Percentiles rank a stretch among this genome's conserved stretches.
Conservation (phyloP, 2,329 filamentous ascomycete genomes). For the Alternaria ventricosa region DNA sequence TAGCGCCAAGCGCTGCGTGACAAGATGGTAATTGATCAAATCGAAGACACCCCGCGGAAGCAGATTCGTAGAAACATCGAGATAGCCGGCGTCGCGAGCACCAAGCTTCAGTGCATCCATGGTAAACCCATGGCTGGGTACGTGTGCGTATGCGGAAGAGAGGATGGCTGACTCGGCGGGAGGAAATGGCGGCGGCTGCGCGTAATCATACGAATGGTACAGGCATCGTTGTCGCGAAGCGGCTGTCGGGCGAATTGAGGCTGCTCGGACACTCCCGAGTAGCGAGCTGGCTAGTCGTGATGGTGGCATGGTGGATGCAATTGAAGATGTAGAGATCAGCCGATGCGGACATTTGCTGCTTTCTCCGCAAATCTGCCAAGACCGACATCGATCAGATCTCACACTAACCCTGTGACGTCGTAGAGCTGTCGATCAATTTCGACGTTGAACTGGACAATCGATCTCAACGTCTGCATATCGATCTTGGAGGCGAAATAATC, state of each 20-base stretch:
- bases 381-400: slow-evolving; percentile 17
- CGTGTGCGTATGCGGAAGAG: slow-evolving; percentile 76
- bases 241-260: slow-evolving; percentile 24
- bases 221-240: slow-evolving; percentile 24
- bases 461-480: not conserved
- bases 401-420: slow-evolving; percentile 4
- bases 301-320: slow-evolving; percentile 35
- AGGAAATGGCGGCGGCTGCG: slow-evolving; percentile 66
- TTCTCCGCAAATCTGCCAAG: slow-evolving; percentile 31
- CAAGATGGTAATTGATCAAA: slow-evolving; percentile 79
- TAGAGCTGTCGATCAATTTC: not conserved
- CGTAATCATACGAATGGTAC: slow-evolving; percentile 49
- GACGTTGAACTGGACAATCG: not conserved
- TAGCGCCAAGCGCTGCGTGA: slow-evolving; percentile 69
- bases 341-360: slow-evolving; percentile 24
- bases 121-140: slow-evolving; percentile 85
- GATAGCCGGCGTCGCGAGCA: slow-evolving; percentile 82
- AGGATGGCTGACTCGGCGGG: slow-evolving; percentile 77
- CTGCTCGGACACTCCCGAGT: slow-evolving; percentile 32
- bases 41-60: slow-evolving; percentile 82
- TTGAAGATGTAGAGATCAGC: slow-evolving; percentile 14
- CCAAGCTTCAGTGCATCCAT: slow-evolving; percentile 74
- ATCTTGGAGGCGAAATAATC: not conserved
- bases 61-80: slow-evolving; percentile 83
- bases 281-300: slow-evolving; percentile 31